Conservation (phyloP, 768 basidiomycete species). For the Psilocybe cyanescens region DNA sequence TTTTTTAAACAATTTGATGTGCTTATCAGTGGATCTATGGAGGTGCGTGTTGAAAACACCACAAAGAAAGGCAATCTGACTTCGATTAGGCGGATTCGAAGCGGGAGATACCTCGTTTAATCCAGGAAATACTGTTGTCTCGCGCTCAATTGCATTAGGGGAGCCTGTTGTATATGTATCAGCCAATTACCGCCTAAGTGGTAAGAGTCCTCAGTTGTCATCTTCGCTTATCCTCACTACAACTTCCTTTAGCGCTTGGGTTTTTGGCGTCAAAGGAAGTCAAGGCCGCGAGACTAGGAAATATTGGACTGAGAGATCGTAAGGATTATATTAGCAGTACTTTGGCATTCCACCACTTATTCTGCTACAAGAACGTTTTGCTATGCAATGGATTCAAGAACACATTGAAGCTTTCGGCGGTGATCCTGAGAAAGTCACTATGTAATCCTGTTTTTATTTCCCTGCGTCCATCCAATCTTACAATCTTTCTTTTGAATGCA, state of each 20-base stretch:
- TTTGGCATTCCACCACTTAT: not conserved
- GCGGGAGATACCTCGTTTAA: not conserved
- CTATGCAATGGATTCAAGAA: constrained; percentile 55
- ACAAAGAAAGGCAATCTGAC: not conserved
- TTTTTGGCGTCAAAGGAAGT: constrained; percentile 11
- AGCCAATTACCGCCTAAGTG: constrained; percentile 17
- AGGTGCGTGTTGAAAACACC: not conserved
- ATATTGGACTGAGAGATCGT: constrained; percentile 16
- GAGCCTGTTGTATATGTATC: constrained; percentile 18
- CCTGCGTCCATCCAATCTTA: not conserved
- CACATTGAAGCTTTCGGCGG: constrained; percentile 57
- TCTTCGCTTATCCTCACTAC: not conserved
- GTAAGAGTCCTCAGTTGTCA: constrained; percentile 11
- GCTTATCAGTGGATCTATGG: constrained; percentile 18
- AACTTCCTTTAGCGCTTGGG: constrained; percentile 2
- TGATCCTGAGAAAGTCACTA: constrained; percentile 46
- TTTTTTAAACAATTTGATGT: not conserved
- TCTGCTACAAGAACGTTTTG: constrained; percentile 40
- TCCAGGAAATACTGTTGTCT: constrained; percentile 14
- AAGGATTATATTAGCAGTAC: not conserved
- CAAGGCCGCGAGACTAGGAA: constrained; percentile 12
- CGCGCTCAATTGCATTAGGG: constrained; percentile 14
- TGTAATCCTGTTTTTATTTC: constrained; percentile 25
- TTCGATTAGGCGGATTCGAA: not conserved
- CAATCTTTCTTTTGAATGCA: not conserved